These are phyloP conservation scores for Vaccinium macrocarpon DNA, from an alignment of 148 eudicot genomes.

Conservation along the genomic window DNA sequence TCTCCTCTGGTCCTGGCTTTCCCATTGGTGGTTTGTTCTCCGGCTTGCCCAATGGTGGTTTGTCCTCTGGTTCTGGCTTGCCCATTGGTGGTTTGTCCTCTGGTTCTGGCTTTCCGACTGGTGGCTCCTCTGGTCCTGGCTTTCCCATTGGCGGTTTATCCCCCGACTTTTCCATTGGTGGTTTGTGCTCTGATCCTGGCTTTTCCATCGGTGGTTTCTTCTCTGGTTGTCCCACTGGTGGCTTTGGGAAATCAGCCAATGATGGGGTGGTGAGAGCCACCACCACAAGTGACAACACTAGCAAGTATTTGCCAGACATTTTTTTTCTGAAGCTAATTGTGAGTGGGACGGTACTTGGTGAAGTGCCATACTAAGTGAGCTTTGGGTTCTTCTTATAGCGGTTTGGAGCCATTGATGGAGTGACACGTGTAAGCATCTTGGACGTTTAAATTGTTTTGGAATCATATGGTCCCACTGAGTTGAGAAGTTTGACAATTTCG, in stretches of 20 bases:
- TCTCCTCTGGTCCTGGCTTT: neutral
- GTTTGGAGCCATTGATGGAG: neutral
- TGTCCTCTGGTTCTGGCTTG: too few relatives aligned
- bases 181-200: neutral
- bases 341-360: too few relatives aligned
- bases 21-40: neutral
- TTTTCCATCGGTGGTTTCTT: neutral
- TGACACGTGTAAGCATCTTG: neutral
- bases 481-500: constrained; percentile 8
- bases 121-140: neutral
- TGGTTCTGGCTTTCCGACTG: neutral
- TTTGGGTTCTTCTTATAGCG: constrained; percentile 1
- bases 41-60: too few relatives aligned
- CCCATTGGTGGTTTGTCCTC: too few relatives aligned
- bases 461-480: neutral
- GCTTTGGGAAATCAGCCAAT: constrained; percentile 1
- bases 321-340: neutral
- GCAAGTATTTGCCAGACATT: constrained; percentile 9
- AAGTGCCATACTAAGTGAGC: neutral
- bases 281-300: constrained; percentile 8
- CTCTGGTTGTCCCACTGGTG: neutral
- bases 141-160: neutral
- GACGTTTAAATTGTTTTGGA: neutral
- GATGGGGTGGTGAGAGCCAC: constrained; percentile 11
- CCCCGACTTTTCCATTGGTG: neutral